These are phyloP conservation scores for Globisporangium carolinianum DNA, from an alignment of 352 stramenopile species.

Conservation along the genomic window DNA sequence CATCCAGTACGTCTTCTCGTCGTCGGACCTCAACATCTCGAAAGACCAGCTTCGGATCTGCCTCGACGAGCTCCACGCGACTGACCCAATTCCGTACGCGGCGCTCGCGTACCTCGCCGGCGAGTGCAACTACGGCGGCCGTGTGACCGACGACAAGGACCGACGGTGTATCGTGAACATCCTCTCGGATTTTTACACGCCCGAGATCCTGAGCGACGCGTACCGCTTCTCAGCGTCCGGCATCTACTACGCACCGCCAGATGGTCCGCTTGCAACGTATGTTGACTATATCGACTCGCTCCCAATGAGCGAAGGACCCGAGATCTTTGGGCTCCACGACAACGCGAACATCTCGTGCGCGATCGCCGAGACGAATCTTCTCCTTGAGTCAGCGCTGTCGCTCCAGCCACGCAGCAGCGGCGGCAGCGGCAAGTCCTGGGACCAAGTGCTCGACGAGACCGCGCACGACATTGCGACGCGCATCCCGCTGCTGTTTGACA, in stretches of 20 bases:
- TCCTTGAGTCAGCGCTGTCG: constrained; percentile 86
- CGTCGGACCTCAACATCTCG: constrained; percentile 77
- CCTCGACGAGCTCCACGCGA: constrained; percentile 54
- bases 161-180: constrained; percentile 83
- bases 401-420: constrained; percentile 85
- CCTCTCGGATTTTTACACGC: constrained; percentile 79
- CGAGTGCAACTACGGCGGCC: constrained; percentile 94
- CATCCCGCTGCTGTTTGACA: constrained; percentile 80
- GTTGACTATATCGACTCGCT: constrained; percentile 79
- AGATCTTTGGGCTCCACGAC: constrained; percentile 83
- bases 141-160: constrained; percentile 94
- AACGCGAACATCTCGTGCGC: constrained; percentile 88
- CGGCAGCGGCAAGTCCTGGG: constrained; percentile 84
- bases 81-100: constrained; percentile 84
- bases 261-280: constrained; percentile 41
- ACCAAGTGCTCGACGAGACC: constrained; percentile 81
- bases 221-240: constrained; percentile 84
- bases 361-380: constrained; percentile 77
- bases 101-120: constrained; percentile 89
- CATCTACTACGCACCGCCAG: constrained; percentile 66
- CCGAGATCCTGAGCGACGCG: constrained; percentile 60
- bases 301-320: constrained; percentile 78
- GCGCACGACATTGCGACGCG: constrained; percentile 81
- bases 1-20: constrained; percentile 87
- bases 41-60: constrained; percentile 84